These are phyloP conservation scores for Stylosanthes scabra DNA, from an alignment of 331 rosid genomes.

Conservation along the genomic window DNA sequence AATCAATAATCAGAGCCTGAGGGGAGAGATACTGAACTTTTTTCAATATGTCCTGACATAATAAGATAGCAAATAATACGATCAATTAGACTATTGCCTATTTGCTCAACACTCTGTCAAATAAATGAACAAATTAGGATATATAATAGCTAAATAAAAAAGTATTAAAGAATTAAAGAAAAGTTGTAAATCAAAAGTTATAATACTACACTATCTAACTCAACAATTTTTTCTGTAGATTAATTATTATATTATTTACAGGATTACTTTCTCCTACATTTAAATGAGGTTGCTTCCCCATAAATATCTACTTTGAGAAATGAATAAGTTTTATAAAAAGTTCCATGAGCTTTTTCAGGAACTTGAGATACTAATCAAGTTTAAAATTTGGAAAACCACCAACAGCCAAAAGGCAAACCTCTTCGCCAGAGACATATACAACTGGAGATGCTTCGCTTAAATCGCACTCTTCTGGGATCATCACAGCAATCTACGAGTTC, in stretches of 20 bases:
- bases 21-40: slow-evolving; percentile 78
- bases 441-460: slow-evolving; percentile 64
- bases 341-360: not conserved
- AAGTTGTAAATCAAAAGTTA: slow-evolving; percentile 17
- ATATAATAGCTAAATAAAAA: slow-evolving; percentile 8
- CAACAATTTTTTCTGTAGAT: slow-evolving; percentile 9
- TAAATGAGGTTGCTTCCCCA: not conserved
- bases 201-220: slow-evolving; percentile 13
- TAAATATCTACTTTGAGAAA: not conserved
- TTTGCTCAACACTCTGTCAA: slow-evolving; percentile 89
- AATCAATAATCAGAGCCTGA: slow-evolving; percentile 80
- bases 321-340: not conserved
- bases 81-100: slow-evolving; percentile 53
- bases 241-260: not conserved
- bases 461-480: slow-evolving; percentile 67
- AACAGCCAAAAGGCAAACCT: slow-evolving; percentile 58
- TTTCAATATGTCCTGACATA: slow-evolving; percentile 80
- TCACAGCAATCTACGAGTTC: slow-evolving; percentile 73
- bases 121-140: slow-evolving; percentile 25
- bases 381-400: slow-evolving; percentile 28
- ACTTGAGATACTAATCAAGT: not conserved
- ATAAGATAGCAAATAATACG: slow-evolving; percentile 5
- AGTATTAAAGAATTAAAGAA: slow-evolving; percentile 17
- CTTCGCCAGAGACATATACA: slow-evolving; percentile 96
- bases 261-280: not conserved